Percentiles rank a stretch among this genome's conserved stretches.
phyloP scores from a whole-genome alignment of 2,329 filamentous ascomycete species.

The Nemania sp. region DNA sequence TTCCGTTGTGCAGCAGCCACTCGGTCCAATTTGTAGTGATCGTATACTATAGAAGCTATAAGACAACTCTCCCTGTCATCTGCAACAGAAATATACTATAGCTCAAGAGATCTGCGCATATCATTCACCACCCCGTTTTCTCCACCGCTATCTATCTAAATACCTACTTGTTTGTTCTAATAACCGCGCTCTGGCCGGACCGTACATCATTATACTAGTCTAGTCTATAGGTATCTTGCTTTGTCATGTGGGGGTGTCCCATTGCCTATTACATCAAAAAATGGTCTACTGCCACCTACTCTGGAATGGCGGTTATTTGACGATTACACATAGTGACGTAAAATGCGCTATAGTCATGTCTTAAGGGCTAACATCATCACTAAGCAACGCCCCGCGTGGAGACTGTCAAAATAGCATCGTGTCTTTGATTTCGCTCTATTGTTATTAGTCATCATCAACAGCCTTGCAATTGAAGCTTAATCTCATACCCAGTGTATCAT shows the following conservation, averaged over 20 bases:
- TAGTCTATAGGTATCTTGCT: slow-evolving; percentile 13
- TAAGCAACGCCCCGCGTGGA: slow-evolving; percentile 25
- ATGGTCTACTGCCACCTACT: background rate
- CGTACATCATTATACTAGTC: background rate
- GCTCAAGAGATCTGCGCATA: background rate
- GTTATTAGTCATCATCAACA: background rate
- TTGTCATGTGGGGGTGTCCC: slow-evolving; percentile 29
- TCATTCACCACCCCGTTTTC: background rate
- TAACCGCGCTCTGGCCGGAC: no score
- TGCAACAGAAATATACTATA: no score
- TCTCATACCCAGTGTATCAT: background rate
- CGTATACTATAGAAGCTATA: background rate
- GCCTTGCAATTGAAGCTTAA: background rate
- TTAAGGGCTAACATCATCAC: slow-evolving; percentile 14
- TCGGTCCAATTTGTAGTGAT: background rate
- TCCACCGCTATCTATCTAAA: background rate
- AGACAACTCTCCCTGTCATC: background rate
- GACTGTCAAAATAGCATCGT: background rate
- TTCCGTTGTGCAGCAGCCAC: background rate
- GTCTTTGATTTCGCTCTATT: background rate
- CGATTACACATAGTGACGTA: slow-evolving; percentile 54
- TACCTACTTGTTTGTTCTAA: no score
- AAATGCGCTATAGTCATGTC: slow-evolving; percentile 39
- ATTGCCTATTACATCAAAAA: background rate
- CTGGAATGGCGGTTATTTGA: background rate